Percentiles rank a stretch among this genome's conserved stretches.
phyloP scores from a whole-genome alignment of 352 stramenopile species.

The Halophytophthora batemanensis region DNA sequence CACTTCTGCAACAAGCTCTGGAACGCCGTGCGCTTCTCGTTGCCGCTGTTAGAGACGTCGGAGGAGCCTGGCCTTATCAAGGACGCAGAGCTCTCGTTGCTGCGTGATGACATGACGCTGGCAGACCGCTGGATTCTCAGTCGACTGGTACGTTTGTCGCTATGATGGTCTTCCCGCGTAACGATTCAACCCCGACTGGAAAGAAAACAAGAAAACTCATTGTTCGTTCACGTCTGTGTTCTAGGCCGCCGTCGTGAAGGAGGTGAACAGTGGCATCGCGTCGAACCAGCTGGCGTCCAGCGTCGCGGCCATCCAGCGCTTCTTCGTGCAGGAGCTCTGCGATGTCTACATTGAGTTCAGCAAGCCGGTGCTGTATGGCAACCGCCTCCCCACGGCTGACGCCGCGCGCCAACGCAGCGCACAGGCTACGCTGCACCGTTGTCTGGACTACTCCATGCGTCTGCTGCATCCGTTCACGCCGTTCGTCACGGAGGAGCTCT shows the following conservation, averaged over 20 bases:
- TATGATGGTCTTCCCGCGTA: background rate
- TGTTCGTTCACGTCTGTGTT: background rate
- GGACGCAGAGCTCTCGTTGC: constrained; percentile 20
- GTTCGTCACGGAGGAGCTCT: constrained; percentile 99
- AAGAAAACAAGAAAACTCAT: constrained; percentile 3
- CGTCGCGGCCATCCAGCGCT: constrained; percentile 68
- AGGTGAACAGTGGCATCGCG: constrained; percentile 64
- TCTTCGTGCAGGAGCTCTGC: constrained; percentile 86
- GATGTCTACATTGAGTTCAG: constrained; percentile 89
- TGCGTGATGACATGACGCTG: constrained; percentile 47
- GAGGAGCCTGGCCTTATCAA: background rate
- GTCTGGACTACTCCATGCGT: constrained; percentile 94
- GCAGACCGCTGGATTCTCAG: constrained; percentile 85
- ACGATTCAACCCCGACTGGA: background rate
- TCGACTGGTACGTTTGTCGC: constrained; percentile 45
- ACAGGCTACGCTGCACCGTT: constrained; percentile 92
- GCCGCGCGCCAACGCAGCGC: constrained; percentile 66
- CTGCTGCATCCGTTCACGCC: constrained; percentile 98
- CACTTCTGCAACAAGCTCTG: constrained; percentile 91
- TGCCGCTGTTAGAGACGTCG: constrained; percentile 51
- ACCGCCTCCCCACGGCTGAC: constrained; percentile 39
- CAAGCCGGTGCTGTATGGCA: constrained; percentile 79
- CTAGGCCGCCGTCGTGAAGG: constrained; percentile 51
- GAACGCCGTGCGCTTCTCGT: constrained; percentile 79
- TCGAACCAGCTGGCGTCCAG: constrained; percentile 67